Base-by-base conservation (phyloP, 2,329 filamentous ascomycete species). In the Bipolaris victoriae region DNA sequence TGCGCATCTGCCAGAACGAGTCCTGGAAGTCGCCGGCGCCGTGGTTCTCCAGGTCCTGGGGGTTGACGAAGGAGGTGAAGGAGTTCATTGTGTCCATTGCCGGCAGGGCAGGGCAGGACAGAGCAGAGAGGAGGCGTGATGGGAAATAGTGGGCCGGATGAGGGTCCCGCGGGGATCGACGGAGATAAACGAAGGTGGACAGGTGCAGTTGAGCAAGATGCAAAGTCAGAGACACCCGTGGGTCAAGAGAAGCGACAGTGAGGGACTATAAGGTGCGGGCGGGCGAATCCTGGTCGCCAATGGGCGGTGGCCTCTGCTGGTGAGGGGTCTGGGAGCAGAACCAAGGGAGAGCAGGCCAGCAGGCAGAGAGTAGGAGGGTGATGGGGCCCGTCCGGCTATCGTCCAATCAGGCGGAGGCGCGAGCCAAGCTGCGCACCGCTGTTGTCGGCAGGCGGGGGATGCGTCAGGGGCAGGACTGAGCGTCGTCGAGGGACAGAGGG, bases 51-150 rank as follows among this genome's bases (percentile, higher is more conserved):
- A 65, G 52, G 33, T 65, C 63, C 46, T 61, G 58, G 22, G 63
- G 63, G 22, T 65, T 65, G 41, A 65, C 63, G 41, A 64, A 69
- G 29, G 60, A 37, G 52, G 59, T 61, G 50, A 58, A 67, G 48
- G 54, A 55, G 24, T 60, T 56, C 49, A 59, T 43, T 29, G 47
- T 63, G 57, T 65, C 66, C 66, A 69, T 69, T 29, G 26, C 7
- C 26, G 60, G 61, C 39, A 60, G 36, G 29, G 13, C 20, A 15
- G 22, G 18, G 39, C 15, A 41, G 22, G 18, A n/a, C 15, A 41
- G 16, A 20, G 18, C 29, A 43, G 50, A 41, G 36, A 29, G 47
- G 13, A 29, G 45, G 13, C 15, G 49, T 40, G 16, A 51, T 49
- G 24, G 49, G 37, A 20, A 56, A 44, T 52, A 16, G 57, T 57